These are phyloP conservation scores for Podila verticillata DNA, from an alignment of 192 early-diverging fungal genomes.

Conservation along the genomic window DNA sequence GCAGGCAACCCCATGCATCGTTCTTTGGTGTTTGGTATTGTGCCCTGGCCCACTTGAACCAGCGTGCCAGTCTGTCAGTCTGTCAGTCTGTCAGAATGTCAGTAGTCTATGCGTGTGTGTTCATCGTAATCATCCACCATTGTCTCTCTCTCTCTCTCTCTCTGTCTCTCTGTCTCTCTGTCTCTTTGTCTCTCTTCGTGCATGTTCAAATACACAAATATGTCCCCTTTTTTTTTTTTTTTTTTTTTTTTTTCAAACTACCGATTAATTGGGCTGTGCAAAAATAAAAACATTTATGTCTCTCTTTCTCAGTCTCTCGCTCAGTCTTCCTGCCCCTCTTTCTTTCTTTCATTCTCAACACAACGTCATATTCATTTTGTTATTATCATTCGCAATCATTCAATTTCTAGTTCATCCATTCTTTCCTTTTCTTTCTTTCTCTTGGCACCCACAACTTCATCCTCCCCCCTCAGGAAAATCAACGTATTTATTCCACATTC, in stretches of 20 bases:
- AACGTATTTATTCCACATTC: no score
- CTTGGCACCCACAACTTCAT: constrained; percentile 7
- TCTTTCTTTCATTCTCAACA: constrained; percentile 15
- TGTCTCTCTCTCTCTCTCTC: background rate
- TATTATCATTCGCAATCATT: constrained; percentile 18
- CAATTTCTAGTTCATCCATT: background rate
- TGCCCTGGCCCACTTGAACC: no score
- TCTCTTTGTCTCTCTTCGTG: background rate
- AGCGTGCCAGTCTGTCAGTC: no score
- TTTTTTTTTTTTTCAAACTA: no score
- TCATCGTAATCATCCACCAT: no score
- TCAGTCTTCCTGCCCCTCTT: constrained; percentile 9
- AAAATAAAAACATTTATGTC: constrained; percentile 2
- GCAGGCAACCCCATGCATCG: no score
- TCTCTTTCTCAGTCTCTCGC: constrained; percentile 35
- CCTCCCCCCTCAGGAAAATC: no score
- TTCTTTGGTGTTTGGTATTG: background rate
- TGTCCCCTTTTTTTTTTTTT: no score
- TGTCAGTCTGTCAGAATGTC: background rate
- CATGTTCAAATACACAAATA: no score
- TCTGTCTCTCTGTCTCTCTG: constrained; percentile 5
- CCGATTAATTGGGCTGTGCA: no score
- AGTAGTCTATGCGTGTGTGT: background rate
- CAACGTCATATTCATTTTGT: constrained; percentile 15
- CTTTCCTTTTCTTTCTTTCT: constrained; percentile 23